A percentile compares a stretch with the other conserved stretches of the same genome.
Evolutionary conservation across 169 alveolate species (phyloP).

Genomic region (Cryptosporidium andersoni): DNA sequence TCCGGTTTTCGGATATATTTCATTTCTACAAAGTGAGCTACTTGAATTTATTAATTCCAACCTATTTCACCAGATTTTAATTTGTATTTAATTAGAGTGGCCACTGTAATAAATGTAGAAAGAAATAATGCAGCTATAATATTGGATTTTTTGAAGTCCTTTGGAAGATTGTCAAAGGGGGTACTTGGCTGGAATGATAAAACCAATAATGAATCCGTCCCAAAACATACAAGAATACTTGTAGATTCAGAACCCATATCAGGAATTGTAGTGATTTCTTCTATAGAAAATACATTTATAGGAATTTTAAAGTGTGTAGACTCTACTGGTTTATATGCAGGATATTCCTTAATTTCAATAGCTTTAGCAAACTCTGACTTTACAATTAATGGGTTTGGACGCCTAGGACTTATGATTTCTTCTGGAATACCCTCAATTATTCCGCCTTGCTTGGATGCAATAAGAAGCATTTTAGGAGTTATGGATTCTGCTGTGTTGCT

Average conservation of each 20-base stretch:
- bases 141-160: slow-evolving; percentile 18
- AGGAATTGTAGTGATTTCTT: slow-evolving; percentile 16
- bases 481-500: slow-evolving; percentile 40
- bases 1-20: not conserved
- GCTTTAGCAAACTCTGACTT: not conserved
- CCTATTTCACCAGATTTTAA: slow-evolving; percentile 11
- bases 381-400: not conserved
- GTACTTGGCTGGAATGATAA: slow-evolving; percentile 23
- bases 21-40: not conserved
- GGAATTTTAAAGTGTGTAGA: slow-evolving; percentile 21
- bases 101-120: slow-evolving; percentile 6
- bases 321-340: slow-evolving; percentile 6
- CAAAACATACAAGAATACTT: slow-evolving; percentile 12
- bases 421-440: slow-evolving; percentile 49
- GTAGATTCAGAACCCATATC: slow-evolving; percentile 26
- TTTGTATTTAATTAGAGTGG: not conserved
- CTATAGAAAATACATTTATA: slow-evolving; percentile 1
- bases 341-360: slow-evolving; percentile 6
- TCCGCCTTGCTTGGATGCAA: slow-evolving; percentile 16
- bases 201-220: slow-evolving; percentile 5
- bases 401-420: slow-evolving; percentile 8
- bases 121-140: not conserved
- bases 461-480: slow-evolving; percentile 31
- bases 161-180: slow-evolving; percentile 22
- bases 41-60: not conserved